Evolutionary conservation across 768 basidiomycete genomes (phyloP).

Genomic region (Russula virescens): DNA sequence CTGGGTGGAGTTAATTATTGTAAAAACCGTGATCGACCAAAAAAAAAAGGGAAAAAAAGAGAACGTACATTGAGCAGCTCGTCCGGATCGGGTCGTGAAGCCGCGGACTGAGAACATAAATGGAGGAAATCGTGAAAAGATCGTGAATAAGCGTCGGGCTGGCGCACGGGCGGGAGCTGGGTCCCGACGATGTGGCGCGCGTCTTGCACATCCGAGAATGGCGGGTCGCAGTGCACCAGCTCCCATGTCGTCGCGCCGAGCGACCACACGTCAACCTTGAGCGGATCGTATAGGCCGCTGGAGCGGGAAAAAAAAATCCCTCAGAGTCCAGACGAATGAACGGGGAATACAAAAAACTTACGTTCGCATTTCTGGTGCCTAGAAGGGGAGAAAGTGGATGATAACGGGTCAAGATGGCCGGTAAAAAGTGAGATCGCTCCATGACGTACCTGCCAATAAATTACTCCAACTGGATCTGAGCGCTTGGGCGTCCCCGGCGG

Average conservation of each 20-base stretch:
- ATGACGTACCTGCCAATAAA: constrained; percentile 67
- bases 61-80: constrained; percentile 24
- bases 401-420: too few species aligned
- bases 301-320: too few species aligned
- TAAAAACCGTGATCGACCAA: not conserved
- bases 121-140: constrained; percentile 25
- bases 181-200: constrained; percentile 4
- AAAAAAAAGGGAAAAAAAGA: not conserved
- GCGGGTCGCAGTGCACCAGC: constrained; percentile 20
- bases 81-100: constrained; percentile 23
- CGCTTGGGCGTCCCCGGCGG: constrained; percentile 44
- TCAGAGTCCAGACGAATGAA: not conserved
- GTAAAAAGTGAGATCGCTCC: not conserved
- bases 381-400: not conserved
- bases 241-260: constrained; percentile 25
- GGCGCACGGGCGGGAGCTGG: constrained; percentile 21
- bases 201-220: constrained; percentile 23
- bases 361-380: constrained; percentile 74
- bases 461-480: constrained; percentile 60
- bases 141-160: constrained; percentile 21
- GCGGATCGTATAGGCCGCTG: constrained; percentile 23
- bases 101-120: constrained; percentile 23
- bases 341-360: constrained; percentile 32
- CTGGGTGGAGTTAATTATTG: not conserved
- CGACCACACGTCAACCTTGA: constrained; percentile 25